Evolutionary conservation across 257 asterid species (phyloP), one percentile per base, ranked within the genome.

Genomic region (Solanum paucissectum): DNA sequence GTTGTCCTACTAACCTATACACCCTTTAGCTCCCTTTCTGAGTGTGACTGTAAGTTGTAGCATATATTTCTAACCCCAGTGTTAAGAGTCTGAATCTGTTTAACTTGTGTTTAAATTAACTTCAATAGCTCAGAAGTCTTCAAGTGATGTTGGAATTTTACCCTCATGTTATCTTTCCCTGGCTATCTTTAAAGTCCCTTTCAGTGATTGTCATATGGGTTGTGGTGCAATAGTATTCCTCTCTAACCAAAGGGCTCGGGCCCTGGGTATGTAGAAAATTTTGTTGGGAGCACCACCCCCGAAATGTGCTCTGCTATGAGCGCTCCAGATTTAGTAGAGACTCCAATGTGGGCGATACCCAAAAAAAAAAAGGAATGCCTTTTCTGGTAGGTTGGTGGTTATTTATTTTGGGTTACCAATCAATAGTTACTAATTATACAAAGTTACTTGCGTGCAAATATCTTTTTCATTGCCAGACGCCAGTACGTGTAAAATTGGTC

Each of bases 1-100:
- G 87, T 27, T 88, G 79, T 85, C 82, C 86, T 75, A 72, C 90
- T 88, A 83, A 89, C 87, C 32, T 87, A 71, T 83, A 87, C 86
- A 90, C 74, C 83, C 20, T 37, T 18, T 1, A 18, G 23, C 64
- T 20, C 25, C 64, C 83, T 21, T 37, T 74, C 32, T 36, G 40
- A 68, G 69, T 88, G 73, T 79, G 71, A 58, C 88, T 87, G 77
- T 46, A 55, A 55, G 55, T 46, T 46, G 55, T 13, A 71, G 27
- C 89, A 62, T 86, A 52, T n/a, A 25, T 23, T 75, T 74, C 14
- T 62, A 10, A 89, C 86, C 20, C 34, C 40, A 29, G 81, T 25
- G 25, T 68, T 81, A 55, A 20, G 75, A 72, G 72, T 42, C 44
- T 68, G 87, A 84, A 8, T 87, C 49, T 75, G 84, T 83, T 58